Conservation (phyloP, 768 basidiomycete species). For the Dictyophora rubrovolvata region DNA sequence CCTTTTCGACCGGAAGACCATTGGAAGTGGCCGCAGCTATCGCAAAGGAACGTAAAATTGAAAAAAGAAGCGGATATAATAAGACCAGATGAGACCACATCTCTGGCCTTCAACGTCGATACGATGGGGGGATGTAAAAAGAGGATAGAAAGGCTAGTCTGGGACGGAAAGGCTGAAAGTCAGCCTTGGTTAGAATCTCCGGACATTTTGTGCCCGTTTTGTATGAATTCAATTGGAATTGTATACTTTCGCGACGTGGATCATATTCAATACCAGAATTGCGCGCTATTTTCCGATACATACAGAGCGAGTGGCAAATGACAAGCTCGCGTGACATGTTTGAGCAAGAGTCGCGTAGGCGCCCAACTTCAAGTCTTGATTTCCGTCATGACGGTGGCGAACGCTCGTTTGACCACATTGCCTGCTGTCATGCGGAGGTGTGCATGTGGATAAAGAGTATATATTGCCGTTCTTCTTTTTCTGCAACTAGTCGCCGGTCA, state of each 20-base stretch:
- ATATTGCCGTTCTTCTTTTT: background rate
- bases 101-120: background rate
- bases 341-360: background rate
- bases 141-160: background rate
- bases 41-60: background rate
- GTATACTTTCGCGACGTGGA: too few relatives aligned
- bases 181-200: too few relatives aligned
- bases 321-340: background rate
- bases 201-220: background rate
- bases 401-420: too few relatives aligned
- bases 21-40: background rate
- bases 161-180: too few relatives aligned
- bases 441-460: background rate
- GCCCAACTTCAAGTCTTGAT: background rate
- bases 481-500: background rate
- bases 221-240: too few relatives aligned
- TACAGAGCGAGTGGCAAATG: background rate
- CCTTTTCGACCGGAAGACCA: conserved; percentile 26
- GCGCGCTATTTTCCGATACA: background rate
- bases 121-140: background rate
- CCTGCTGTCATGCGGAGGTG: background rate
- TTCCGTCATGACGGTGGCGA: too few relatives aligned
- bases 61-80: background rate
- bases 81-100: background rate
- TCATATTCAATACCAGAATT: background rate